Evolutionary conservation across 2,329 filamentous ascomycete genomes (phyloP).

Genomic region (Fusarium chlamydosporum): DNA sequence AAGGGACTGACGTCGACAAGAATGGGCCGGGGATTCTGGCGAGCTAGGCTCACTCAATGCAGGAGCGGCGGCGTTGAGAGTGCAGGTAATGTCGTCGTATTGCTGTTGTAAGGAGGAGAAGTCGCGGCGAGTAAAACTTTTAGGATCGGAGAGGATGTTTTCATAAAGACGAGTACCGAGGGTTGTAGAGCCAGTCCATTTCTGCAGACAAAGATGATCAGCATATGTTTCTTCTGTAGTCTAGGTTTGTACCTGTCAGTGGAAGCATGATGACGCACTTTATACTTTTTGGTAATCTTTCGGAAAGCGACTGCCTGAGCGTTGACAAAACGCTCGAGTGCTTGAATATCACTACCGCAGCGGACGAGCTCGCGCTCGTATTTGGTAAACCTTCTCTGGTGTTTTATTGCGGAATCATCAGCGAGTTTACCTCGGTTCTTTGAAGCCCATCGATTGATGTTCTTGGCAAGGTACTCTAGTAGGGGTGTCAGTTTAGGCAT

Average conservation of each 20-base stretch:
- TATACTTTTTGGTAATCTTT: conserved; percentile 89
- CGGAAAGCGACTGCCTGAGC: conserved; percentile 83
- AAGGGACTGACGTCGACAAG: conserved; percentile 28
- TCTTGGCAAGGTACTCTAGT: conserved; percentile 64
- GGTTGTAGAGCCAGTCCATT: conserved; percentile 82
- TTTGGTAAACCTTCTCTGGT: conserved; percentile 67
- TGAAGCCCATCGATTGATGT: conserved; percentile 63
- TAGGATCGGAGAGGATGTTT: conserved; percentile 74
- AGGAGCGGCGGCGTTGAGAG: conserved; percentile 63
- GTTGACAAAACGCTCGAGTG: conserved; percentile 78
- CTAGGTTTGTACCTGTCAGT: conserved; percentile 3
- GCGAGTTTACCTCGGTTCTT: conserved; percentile 54
- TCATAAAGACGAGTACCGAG: conserved; percentile 76
- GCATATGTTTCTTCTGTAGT: background rate
- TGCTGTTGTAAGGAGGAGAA: conserved; percentile 67
- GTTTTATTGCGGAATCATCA: conserved; percentile 58
- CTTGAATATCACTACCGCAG: conserved; percentile 79
- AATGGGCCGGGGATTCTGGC: conserved; percentile 50
- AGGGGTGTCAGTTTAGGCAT: conserved; percentile 45
- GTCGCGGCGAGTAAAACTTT: conserved; percentile 79
- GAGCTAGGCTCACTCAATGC: conserved; percentile 58
- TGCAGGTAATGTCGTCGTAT: conserved; percentile 65
- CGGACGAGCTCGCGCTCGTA: conserved; percentile 67
- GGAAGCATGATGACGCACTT: conserved; percentile 53
- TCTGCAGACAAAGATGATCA: conserved; percentile 59